A percentile compares a stretch with the other conserved stretches of the same genome.
Conservation (phyloP, 345 rosid genomes). For the Aquilaria malaccensis region DNA sequence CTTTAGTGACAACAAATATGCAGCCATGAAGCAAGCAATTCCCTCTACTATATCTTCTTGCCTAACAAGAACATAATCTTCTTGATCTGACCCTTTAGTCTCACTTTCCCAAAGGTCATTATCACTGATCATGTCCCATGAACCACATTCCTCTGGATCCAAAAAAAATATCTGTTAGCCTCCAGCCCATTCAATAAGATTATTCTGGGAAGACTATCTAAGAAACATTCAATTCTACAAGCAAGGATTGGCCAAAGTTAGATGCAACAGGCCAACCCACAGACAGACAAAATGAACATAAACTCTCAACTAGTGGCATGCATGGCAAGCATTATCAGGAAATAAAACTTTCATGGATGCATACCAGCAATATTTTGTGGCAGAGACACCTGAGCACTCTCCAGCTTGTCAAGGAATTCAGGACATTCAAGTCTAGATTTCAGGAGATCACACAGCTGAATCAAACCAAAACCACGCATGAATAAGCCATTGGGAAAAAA, state of each 20-base stretch:
- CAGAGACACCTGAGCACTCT: slow-evolving; percentile 44
- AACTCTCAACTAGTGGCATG: no score
- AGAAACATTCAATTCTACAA: neutral
- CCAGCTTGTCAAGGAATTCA: slow-evolving; percentile 71
- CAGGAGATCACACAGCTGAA: slow-evolving; percentile 83
- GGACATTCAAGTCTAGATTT: slow-evolving; percentile 80
- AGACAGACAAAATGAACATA: no score
- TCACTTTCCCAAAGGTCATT: slow-evolving; percentile 72
- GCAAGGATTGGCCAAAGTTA: neutral
- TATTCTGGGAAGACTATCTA: neutral
- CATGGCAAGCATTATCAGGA: neutral
- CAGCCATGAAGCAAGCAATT: slow-evolving; percentile 92
- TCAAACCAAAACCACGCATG: neutral
- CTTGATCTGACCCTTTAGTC: slow-evolving; percentile 36
- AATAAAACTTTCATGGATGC: slow-evolving; percentile 5
- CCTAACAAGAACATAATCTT: slow-evolving; percentile 83
- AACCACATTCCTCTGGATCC: slow-evolving; percentile 58
- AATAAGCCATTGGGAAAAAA: no score
- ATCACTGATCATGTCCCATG: slow-evolving; percentile 78
- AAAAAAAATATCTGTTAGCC: slow-evolving; percentile 16
- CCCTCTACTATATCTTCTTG: slow-evolving; percentile 97
- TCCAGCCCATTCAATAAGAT: neutral
- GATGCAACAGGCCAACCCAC: no score
- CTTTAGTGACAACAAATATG: slow-evolving; percentile 75
- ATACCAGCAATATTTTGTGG: slow-evolving; percentile 42